phyloP scores from a whole-genome alignment of 805 yeast genomes.

The Yamadazyma paraphyllophila region DNA sequence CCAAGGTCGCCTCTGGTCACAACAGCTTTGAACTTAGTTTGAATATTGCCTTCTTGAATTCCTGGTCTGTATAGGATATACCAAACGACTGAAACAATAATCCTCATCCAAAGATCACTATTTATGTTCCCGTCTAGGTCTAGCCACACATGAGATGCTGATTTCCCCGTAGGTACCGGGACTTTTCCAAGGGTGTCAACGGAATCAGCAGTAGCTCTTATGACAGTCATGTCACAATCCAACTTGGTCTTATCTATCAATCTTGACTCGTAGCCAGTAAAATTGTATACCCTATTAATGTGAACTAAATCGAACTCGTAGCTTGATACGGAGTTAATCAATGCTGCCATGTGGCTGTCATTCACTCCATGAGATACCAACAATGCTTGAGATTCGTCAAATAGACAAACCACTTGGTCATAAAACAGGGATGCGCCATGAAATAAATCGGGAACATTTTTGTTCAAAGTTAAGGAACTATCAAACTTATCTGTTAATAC shows the following conservation, averaged over 20 bases:
- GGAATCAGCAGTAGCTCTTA: not conserved
- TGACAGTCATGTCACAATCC: constrained; percentile 59
- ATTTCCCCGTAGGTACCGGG: constrained; percentile 56
- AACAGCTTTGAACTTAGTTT: constrained; percentile 26
- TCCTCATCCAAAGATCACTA: constrained; percentile 55
- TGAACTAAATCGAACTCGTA: constrained; percentile 43
- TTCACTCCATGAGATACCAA: constrained; percentile 53
- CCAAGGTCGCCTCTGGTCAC: constrained; percentile 28
- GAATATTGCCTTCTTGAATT: constrained; percentile 20
- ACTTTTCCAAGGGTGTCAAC: constrained; percentile 14
- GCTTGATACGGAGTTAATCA: constrained; percentile 54
- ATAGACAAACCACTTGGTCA: constrained; percentile 38
- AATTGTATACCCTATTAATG: constrained; percentile 53
- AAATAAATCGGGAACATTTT: not conserved
- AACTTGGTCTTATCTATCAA: constrained; percentile 64
- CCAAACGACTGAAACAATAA: constrained; percentile 45
- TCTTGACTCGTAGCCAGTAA: constrained; percentile 72
- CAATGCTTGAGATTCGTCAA: constrained; percentile 51
- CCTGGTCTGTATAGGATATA: constrained; percentile 40
- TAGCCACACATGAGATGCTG: constrained; percentile 73
- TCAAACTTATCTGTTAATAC: constrained; percentile 48
- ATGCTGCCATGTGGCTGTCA: constrained; percentile 60
- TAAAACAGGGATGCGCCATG: constrained; percentile 47
- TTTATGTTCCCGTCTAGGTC: constrained; percentile 63
- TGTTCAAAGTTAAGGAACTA: not conserved